Evolutionary conservation across 306 rosid species (phyloP), one percentile per base, ranked within the genome.

Genomic region (Cajanus cajan): DNA sequence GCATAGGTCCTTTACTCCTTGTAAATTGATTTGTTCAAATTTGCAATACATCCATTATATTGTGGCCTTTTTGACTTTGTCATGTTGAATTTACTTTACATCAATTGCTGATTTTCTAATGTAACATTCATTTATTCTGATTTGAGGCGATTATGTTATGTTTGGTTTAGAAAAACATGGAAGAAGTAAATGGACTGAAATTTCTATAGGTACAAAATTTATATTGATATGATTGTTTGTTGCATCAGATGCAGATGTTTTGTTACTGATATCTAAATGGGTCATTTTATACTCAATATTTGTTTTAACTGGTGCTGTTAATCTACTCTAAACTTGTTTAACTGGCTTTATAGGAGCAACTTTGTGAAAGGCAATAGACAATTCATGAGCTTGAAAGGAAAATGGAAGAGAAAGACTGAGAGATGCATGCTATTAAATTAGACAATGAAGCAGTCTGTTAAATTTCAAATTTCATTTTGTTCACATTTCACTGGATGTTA

Each of bases 401-500:
- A 82, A 71, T 96, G 79, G 98, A 93, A 84, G 99, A 90, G 77
- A 90, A 90, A 82, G 98, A 96, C 50, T 89, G 93, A 61, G 99
- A 96, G 75, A 78, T 96, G 40, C 99, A 91, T 72, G 82, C 90
- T 66, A 89, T 91, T 82, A 91, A 91, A 84, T 77, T 90, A 79
- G 99, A 93, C 77, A 96, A 88, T 74, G 98, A 96, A 96, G 98
- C 93, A 87, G 99, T 96, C 55, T 74, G 90, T 85, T 70, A 68
- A 77, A 80, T 55, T 63, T 41, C 82, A 78, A 19, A 76, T 67
- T 59, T 28, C 24, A 19, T 31, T n/a, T 37, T 25, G 9, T 18
- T 21, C 8, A 22, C 2, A 37, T 77, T 64, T 64, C 16, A n/a
- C 31, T 41, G n/a, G 31, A 25, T 59, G 28, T 48, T 77, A 15